Evolutionary conservation across 164 flowering plant genomes (phyloP).

Genomic region (Vitis rotundifolia): DNA sequence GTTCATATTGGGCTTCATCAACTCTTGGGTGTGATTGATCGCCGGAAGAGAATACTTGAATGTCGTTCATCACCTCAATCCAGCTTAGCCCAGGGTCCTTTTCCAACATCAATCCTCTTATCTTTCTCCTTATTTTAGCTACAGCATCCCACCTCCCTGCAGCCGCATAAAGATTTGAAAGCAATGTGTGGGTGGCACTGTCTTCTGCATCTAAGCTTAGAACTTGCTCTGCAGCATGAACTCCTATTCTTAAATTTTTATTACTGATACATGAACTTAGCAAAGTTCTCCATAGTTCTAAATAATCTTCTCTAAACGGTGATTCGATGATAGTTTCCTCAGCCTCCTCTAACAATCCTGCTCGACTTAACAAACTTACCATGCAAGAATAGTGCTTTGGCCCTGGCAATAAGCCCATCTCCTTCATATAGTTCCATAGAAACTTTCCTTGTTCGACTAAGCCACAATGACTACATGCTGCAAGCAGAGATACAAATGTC

Average conservation of each 20-base stretch:
- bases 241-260: conserved; percentile 46
- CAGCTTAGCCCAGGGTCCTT: conserved; percentile 92
- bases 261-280: conserved; percentile 62
- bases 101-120: conserved; percentile 48
- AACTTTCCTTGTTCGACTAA: conserved; percentile 52
- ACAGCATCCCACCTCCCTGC: conserved; percentile 73
- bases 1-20: conserved; percentile 38
- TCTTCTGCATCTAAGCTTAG: conserved; percentile 55
- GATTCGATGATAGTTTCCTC: conserved; percentile 53
- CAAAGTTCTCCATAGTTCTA: conserved; percentile 75
- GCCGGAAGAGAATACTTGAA: conserved; percentile 57
- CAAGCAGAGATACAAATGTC: conserved; percentile 68
- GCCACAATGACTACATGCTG: conserved; percentile 81
- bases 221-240: conserved; percentile 64
- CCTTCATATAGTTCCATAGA: conserved; percentile 70
- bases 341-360: conserved; percentile 74
- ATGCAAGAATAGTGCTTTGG: conserved; percentile 84
- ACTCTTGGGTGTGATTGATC: conserved; percentile 49
- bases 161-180: conserved; percentile 73
- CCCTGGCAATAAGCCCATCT: conserved; percentile 42
- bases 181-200: conserved; percentile 55
- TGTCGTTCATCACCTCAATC: conserved; percentile 51
- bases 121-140: conserved; percentile 59
- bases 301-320: conserved; percentile 29
- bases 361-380: conserved; percentile 76